A percentile compares a stretch with the other conserved stretches of the same genome.
Conservation (phyloP, 2,329 filamentous ascomycete species). For the Basipetospora chlamydospora region DNA sequence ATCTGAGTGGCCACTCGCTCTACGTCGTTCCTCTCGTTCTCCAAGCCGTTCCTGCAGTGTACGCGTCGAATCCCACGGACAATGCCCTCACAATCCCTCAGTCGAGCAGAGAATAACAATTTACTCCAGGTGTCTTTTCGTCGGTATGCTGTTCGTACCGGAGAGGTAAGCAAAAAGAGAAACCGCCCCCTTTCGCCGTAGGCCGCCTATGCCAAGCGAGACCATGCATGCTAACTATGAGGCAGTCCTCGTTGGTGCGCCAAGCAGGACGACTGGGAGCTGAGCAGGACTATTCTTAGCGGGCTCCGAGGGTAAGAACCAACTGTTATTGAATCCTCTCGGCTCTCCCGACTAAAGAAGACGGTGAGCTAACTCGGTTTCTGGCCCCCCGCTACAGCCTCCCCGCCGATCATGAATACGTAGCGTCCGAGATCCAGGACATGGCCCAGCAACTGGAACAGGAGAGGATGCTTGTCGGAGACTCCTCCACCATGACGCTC, state of each 20-base stretch:
- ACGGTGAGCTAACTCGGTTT: too few species aligned
- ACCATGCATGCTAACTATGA: too few species aligned
- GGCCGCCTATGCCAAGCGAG: too few species aligned
- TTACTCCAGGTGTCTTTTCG: conserved; percentile 31
- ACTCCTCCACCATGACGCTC: conserved; percentile 38
- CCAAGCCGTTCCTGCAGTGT: conserved; percentile 48
- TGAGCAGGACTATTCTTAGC: conserved; percentile 39
- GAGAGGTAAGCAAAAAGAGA: conserved; percentile 24
- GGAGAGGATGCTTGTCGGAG: conserved; percentile 42
- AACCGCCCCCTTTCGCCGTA: too few species aligned
- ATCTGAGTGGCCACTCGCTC: conserved; percentile 29
- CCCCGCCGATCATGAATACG: conserved; percentile 36
- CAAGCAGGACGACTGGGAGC: conserved; percentile 52
- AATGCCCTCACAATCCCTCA: too few species aligned
- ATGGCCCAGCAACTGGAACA: conserved; percentile 47
- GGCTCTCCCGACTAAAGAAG: too few species aligned
- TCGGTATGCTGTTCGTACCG: conserved; percentile 45
- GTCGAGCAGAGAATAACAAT: too few species aligned
- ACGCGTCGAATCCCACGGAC: too few species aligned
- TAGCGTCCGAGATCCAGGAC: conserved; percentile 44
- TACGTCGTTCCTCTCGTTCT: conserved; percentile 50
- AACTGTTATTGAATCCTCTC: background rate
- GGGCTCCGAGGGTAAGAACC: conserved; percentile 25
- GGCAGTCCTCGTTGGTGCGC: conserved; percentile 54
- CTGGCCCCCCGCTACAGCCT: conserved; percentile 21